phyloP scores from a whole-genome alignment of 768 basidiomycete species.

The Chlorophyllum brunneum region DNA sequence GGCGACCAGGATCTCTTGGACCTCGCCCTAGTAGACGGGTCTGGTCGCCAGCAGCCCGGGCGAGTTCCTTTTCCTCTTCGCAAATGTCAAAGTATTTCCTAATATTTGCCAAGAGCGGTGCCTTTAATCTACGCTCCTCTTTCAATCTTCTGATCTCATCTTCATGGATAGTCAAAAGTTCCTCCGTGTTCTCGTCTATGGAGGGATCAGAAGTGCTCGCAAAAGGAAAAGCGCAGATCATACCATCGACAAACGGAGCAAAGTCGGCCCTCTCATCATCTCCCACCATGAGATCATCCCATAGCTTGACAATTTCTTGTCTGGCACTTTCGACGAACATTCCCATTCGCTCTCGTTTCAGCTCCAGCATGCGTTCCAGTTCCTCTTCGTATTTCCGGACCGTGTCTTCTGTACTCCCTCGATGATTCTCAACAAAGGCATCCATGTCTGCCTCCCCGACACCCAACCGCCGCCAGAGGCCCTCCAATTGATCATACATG shows the following conservation, averaged over 20 bases:
- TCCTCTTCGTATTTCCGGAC: constrained; percentile 87
- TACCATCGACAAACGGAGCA: constrained; percentile 80
- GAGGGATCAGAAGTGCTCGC: constrained; percentile 6
- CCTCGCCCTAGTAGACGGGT: constrained; percentile 78
- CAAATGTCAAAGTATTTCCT: constrained; percentile 91
- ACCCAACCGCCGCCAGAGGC: constrained; percentile 85
- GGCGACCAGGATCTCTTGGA: constrained; percentile 75
- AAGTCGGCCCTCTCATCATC: constrained; percentile 82
- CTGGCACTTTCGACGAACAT: constrained; percentile 81
- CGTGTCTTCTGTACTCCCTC: constrained; percentile 76
- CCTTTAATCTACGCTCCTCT: constrained; percentile 78
- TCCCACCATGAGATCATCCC: constrained; percentile 84
- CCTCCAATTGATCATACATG: constrained; percentile 91
- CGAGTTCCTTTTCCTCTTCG: constrained; percentile 85
- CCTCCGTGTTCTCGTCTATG: constrained; percentile 84
- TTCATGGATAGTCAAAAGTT: constrained; percentile 80
- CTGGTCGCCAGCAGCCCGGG: constrained; percentile 76
- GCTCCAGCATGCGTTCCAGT: constrained; percentile 82
- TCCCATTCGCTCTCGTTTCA: constrained; percentile 85
- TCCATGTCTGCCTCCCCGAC: constrained; percentile 81
- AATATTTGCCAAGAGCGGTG: constrained; percentile 68
- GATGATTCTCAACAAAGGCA: constrained; percentile 83
- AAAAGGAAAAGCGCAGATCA: constrained; percentile 17
- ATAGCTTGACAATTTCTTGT: constrained; percentile 73
- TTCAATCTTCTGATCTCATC: constrained; percentile 79